Percentiles rank a stretch among this genome's conserved stretches.
Conservation (phyloP, 441 rosid genomes). For the Geranium incanum region DNA sequence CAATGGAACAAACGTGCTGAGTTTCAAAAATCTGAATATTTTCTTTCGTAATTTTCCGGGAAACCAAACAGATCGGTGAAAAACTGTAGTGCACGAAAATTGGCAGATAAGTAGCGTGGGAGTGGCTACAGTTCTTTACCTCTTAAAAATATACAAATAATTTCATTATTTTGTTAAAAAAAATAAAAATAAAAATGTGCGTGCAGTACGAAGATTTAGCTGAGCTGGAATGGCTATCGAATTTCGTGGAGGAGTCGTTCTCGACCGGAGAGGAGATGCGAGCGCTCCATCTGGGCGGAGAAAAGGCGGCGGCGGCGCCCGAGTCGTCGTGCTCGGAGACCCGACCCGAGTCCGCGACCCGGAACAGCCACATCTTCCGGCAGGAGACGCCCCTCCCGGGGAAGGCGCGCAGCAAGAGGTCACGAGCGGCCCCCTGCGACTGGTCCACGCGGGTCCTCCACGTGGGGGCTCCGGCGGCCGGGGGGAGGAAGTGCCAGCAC, state of each 20-base stretch:
- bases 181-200: neutral
- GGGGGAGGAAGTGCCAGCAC: slow-evolving; percentile 73
- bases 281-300: slow-evolving; percentile 31
- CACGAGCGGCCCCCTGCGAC: slow-evolving; percentile 31
- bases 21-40: neutral
- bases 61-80: neutral
- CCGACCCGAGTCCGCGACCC: slow-evolving; percentile 86
- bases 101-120: slow-evolving; percentile 10
- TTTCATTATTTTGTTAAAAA: too few relatives aligned
- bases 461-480: too few relatives aligned
- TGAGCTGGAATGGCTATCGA: slow-evolving; percentile 71
- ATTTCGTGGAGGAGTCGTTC: slow-evolving; percentile 29
- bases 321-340: slow-evolving; percentile 59
- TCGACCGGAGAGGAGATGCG: slow-evolving; percentile 39
- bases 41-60: neutral
- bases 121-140: slow-evolving; percentile 3
- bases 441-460: too few relatives aligned
- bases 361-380: slow-evolving; percentile 27
- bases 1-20: neutral
- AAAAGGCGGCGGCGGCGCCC: slow-evolving; percentile 29
- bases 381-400: too few relatives aligned
- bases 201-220: slow-evolving; percentile 78
- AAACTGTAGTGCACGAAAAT: slow-evolving; percentile 12
- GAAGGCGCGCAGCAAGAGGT: slow-evolving; percentile 48
- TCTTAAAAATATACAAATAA: neutral